Conservation (phyloP, 2,329 filamentous ascomycete species). For the Fusarium sulawesiense region DNA sequence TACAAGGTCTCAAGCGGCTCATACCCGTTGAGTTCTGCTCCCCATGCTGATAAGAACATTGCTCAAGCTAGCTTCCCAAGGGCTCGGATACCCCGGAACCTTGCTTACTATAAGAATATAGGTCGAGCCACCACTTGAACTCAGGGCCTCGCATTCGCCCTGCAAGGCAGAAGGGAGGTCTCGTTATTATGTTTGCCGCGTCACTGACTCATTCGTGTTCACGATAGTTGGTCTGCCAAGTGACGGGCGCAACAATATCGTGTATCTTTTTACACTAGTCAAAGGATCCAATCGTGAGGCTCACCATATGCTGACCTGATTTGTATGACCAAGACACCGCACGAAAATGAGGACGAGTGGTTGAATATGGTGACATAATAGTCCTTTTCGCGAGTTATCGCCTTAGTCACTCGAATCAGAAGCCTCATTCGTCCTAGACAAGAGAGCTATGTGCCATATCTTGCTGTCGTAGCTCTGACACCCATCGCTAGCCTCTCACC, state of each 20-base stretch:
- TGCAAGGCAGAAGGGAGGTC: background rate
- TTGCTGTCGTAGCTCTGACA: background rate
- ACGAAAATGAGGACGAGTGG: background rate
- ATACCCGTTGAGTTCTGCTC: constrained; percentile 8
- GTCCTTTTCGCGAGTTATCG: background rate
- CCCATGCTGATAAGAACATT: constrained; percentile 9
- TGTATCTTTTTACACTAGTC: constrained; percentile 5
- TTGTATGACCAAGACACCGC: background rate
- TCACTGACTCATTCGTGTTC: constrained; percentile 23
- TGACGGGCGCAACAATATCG: background rate
- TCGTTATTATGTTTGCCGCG: constrained; percentile 2
- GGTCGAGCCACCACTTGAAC: background rate
- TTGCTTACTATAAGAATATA: constrained; percentile 29
- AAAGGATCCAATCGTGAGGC: background rate
- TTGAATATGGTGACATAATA: background rate
- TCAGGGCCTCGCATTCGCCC: background rate
- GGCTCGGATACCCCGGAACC: constrained; percentile 35
- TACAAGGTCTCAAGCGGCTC: constrained; percentile 7
- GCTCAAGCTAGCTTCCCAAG: constrained; percentile 2
- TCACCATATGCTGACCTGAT: constrained; percentile 10
- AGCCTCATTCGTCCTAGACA: background rate
- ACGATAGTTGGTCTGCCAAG: background rate
- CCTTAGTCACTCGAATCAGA: background rate
- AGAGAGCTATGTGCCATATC: background rate
- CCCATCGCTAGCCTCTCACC: background rate